Evolutionary conservation across 306 rosid genomes (phyloP), one percentile per base, ranked within the genome.

Genomic region (Adenanthera pavonina): DNA sequence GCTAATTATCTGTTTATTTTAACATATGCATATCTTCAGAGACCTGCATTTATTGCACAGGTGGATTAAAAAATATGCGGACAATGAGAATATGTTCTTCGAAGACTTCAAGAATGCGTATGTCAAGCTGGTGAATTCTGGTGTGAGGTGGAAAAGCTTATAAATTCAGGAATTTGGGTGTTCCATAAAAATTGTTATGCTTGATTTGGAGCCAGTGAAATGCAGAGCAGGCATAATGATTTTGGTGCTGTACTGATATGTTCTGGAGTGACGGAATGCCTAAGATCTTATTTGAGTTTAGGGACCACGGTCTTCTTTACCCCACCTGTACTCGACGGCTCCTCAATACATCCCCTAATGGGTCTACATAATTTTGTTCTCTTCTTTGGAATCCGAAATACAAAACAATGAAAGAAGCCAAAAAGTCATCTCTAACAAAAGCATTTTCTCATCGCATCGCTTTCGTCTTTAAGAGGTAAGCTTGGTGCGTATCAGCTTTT

Each of bases 71-170:
- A 85, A 86, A 77, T 96, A 96, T 13, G 97, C 98, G 17, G 87
- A 86, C 51, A 76, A 87, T 81, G 92, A 93, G 92, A 85, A 79
- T 51, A 70, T 51, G 67, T 96, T 96, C 97, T 93, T 92, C 65
- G 89, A 89, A 87, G 97, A 93, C 88, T 96, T 96, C 82, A 84
- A 86, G 81, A 89, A 85, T 75, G 98, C 97, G 41, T 92, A 93
- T 72, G 78, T 81, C 84, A 96, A 96, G 88, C 87, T 96, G 85
- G 99, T 93, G 88, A 92, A 92, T 85, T 84, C 92, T 75, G 98
- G 98, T 70, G 99, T 86, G 38, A 90, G 81, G 82, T 93, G 99
- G 99, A 91, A 69, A 83, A 85, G 83, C 83, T 66, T 74, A 60
- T 92, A 85, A 78, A 59, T 69, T 78, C 51, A 69, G 66, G 49